These are phyloP conservation scores for Cytospora schulzeri DNA, from an alignment of 2,329 filamentous ascomycete genomes.

Conservation along the genomic window DNA sequence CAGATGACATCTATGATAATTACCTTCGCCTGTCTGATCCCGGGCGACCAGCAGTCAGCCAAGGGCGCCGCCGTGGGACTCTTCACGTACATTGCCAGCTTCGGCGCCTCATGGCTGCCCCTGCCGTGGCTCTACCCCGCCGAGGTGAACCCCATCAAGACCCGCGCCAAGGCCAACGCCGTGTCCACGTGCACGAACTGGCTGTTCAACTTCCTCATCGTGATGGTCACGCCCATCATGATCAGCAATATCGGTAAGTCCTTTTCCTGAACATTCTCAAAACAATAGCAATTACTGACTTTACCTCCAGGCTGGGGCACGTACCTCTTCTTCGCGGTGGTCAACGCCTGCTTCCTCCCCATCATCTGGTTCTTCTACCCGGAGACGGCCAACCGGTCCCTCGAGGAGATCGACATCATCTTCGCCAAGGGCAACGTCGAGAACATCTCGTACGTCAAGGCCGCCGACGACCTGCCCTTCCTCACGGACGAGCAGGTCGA, in stretches of 20 bases:
- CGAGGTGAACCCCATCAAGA: conserved; percentile 61
- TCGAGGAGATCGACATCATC: conserved; percentile 72
- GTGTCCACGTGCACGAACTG: conserved; percentile 63
- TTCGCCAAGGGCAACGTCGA: conserved; percentile 58
- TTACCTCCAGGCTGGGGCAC: conserved; percentile 49
- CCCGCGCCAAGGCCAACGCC: conserved; percentile 65
- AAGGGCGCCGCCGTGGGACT: conserved; percentile 50
- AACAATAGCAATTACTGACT: background rate
- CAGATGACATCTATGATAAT: conserved; percentile 65
- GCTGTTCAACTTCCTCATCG: conserved; percentile 66
- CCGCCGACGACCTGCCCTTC: conserved; percentile 58
- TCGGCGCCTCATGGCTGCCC: conserved; percentile 50
- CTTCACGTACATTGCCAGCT: conserved; percentile 45
- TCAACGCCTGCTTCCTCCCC: conserved; percentile 55
- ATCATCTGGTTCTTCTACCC: conserved; percentile 56
- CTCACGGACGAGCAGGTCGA: conserved; percentile 56
- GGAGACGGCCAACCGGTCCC: conserved; percentile 55
- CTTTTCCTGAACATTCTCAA: background rate
- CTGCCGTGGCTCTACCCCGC: conserved; percentile 66
- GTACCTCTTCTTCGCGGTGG: conserved; percentile 58
- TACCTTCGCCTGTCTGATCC: conserved; percentile 39
- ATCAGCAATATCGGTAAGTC: conserved; percentile 52
- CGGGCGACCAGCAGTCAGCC: conserved; percentile 37
- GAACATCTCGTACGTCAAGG: conserved; percentile 61
- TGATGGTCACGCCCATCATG: conserved; percentile 67